Evolutionary conservation across 2,329 filamentous ascomycete species (phyloP), one percentile per base, ranked within the genome.

Genomic region (Aspergillus japonicus): DNA sequence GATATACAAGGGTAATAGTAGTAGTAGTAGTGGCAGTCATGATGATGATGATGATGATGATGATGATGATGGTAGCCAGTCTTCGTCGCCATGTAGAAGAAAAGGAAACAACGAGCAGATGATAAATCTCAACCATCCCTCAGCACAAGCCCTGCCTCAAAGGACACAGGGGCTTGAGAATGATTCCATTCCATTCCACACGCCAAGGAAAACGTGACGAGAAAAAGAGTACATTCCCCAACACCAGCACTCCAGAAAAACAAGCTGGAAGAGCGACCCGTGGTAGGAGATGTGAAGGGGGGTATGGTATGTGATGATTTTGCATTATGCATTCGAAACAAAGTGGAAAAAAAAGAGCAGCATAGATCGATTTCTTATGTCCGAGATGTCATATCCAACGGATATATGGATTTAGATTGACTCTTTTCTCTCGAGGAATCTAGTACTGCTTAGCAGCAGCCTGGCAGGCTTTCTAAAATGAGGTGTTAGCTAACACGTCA

Each of bases 401-500:
- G 26, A 29, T 7, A 8, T 29, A 29, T 29, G 26, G 26, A 29
- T 29, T 10, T 29, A 8, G 0, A 29, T 29, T 29, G 26, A 29
- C 26, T 10, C 8, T n/a, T n/a, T 29, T 8, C 24, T 7, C 8
- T 29, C 26, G 3, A 47, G 12, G 54, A 16, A 50, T 57, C 75
- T 87, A 91, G 80, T 91, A 91, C 69, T 82, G 86, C 78, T 82
- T 86, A 57, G 90, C 88, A 69, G 91, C 90, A 66, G 85, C 81
- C 83, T 94, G 90, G 84, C 90, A 94, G 58, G 90, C 89, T 84
- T 93, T 94, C 83, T 23, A 4, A 4, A 23, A 23, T 23, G 23
- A 23, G 3, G 23, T 23, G 23, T 23, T 23, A 23, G 23, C 23
- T 23, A 23, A 23, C 23, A 23, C 3, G 23, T 23, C 23, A 3